A percentile compares a stretch with the other conserved stretches of the same genome.
phyloP scores from a whole-genome alignment of 176 grass and related monocot genomes.

The Hyparrhenia diplandra region DNA sequence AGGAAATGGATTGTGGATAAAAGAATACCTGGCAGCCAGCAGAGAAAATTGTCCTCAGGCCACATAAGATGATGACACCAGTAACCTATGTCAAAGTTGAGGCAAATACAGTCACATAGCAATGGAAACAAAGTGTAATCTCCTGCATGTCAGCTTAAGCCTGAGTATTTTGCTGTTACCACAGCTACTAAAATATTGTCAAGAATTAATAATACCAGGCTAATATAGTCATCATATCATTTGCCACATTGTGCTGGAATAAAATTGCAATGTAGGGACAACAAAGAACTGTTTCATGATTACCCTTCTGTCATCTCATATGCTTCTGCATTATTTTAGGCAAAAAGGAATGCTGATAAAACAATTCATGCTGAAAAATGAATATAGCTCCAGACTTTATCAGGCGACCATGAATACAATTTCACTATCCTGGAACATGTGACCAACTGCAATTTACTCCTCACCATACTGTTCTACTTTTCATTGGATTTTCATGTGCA shows the following conservation, averaged over 20 bases:
- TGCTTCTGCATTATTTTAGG: neutral
- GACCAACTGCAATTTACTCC: neutral
- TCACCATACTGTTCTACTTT: neutral
- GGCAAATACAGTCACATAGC: neutral
- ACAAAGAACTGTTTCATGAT: neutral
- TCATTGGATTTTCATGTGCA: slow-evolving; percentile 6
- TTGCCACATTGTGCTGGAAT: slow-evolving; percentile 3
- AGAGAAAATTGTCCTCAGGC: slow-evolving; percentile 2
- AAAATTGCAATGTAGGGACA: neutral
- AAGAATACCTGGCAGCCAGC: slow-evolving; percentile 32
- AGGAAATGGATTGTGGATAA: neutral
- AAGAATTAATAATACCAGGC: neutral
- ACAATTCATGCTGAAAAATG: neutral
- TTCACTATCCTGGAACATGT: slow-evolving; percentile 6
- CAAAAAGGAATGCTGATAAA: neutral
- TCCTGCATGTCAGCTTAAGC: slow-evolving; percentile 15
- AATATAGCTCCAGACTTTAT: neutral
- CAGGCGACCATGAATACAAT: neutral
- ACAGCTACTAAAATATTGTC: neutral
- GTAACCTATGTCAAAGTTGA: neutral
- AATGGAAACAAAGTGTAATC: neutral
- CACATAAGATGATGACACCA: neutral
- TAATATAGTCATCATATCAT: slow-evolving; percentile 6
- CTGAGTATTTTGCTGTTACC: slow-evolving; percentile 6
- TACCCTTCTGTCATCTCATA: slow-evolving; percentile 17